phyloP scores from a whole-genome alignment of 2,329 filamentous ascomycete species.

The Botryotinia narcissicola region DNA sequence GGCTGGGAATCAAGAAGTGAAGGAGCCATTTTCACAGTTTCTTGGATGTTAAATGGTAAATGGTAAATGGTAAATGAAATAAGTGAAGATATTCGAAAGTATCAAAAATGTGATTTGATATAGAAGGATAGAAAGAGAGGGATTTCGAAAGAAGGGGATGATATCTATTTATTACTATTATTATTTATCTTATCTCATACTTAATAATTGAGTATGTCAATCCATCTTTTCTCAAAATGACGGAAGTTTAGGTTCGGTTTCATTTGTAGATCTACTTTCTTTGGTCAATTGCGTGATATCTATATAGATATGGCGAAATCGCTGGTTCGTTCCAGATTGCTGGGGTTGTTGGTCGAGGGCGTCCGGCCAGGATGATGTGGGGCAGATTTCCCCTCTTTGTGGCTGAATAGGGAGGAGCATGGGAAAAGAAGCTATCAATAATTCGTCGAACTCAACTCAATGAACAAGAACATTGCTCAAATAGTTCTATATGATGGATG shows the following conservation, averaged over 20 bases:
- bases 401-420: neutral
- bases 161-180: constrained; percentile 1
- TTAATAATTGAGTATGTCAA: neutral
- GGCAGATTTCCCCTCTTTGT: neutral
- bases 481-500: neutral
- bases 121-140: neutral
- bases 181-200: neutral
- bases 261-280: constrained; percentile 14
- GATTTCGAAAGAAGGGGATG: too few species aligned
- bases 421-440: neutral
- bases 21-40: constrained; percentile 24
- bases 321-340: neutral
- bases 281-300: constrained; percentile 20
- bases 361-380: neutral
- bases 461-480: neutral
- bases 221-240: neutral
- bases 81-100: constrained; percentile 8
- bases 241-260: neutral
- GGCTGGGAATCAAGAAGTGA: constrained; percentile 29
- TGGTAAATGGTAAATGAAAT: neutral
- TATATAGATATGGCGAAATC: constrained; percentile 13
- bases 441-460: neutral
- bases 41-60: neutral
- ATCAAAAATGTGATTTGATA: neutral
- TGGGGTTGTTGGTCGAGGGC: neutral